Base-by-base conservation (phyloP, 192 early-diverging fungal species). In the Umbelopsis sp. region DNA sequence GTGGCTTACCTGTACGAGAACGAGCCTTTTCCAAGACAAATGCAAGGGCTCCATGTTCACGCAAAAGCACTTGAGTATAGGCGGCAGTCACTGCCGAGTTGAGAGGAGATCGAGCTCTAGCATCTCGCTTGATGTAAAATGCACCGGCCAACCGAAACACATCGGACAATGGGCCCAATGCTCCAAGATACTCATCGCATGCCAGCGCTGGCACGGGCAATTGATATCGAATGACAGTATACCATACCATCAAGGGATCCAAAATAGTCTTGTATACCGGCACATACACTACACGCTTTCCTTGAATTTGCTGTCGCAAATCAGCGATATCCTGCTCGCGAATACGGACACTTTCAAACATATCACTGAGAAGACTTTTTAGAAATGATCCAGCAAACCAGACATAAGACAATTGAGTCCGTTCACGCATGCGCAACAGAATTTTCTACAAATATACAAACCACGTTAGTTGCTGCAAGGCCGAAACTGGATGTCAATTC, bases 241-340 rank as follows among this genome's bases (percentile, higher is more conserved):
- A 79, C 78, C 78, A 79, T 12, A 79, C 73, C 0, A 79, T 20
- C 15, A 79, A 66, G 3, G 78, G 73, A 47, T 79, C 78, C 7
- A 79, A n/a, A 1, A 79, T n/a, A 52, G 72, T 75, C 30, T 79
- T 79, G 11, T 70, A 46, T 0, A 79, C 73, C n/a, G 78, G 78
- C 1, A 79, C 70, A 75, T 79, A 79, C 1, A 79, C 73, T 27
- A 80, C 71, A 6, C 78, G 73, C 16, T 79, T 79, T 3, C 78
- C 78, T 52, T 68, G 61, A 4, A 67, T 79, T 10, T 66, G 33
- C 4, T 74, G 37, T 30, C 74, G 66, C 7, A 79, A 46, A 35
- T 71, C 18, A 18, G 48, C 37, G 4, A 79, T 37, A 20, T 64
- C 65, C 4, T 79, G 69, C 15, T 79, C 73, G 4, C 49, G 35